Evolutionary conservation across 371 early-diverging fungal genomes (phyloP).

Genomic region (Mucor mucedo): DNA sequence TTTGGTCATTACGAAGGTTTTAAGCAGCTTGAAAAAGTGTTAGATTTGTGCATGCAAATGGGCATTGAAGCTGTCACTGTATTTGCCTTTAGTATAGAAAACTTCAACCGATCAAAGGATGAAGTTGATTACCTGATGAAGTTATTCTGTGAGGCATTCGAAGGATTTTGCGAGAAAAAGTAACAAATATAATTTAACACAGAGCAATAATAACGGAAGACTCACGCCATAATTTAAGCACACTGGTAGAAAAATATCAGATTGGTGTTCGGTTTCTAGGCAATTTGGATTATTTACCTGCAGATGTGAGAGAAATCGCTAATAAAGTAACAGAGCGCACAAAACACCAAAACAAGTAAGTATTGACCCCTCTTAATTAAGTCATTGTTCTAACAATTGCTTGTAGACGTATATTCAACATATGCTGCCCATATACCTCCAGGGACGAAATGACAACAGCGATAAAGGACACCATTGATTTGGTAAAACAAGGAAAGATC

Average conservation of each 20-base stretch:
- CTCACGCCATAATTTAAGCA: conserved; percentile 49
- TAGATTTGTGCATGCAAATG: conserved; percentile 87
- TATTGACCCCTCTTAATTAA: background rate
- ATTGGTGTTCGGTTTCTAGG: conserved; percentile 88
- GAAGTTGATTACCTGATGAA: conserved; percentile 94
- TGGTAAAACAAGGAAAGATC: conserved; percentile 61
- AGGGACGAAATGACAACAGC: conserved; percentile 88
- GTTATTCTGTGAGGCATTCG: conserved; percentile 79
- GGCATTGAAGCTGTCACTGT: conserved; percentile 93
- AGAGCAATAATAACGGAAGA: no score
- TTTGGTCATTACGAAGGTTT: conserved; percentile 90
- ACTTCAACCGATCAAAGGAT: conserved; percentile 90
- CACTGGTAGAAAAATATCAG: conserved; percentile 73
- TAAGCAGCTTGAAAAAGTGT: conserved; percentile 73
- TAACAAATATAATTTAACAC: conserved; percentile 23
- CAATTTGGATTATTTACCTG: conserved; percentile 70
- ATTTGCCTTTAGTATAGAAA: conserved; percentile 98
- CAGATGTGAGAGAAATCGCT: conserved; percentile 67
- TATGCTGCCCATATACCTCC: conserved; percentile 97
- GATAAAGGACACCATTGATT: conserved; percentile 54
- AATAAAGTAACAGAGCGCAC: conserved; percentile 72
- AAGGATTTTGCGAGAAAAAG: conserved; percentile 75
- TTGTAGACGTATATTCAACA: conserved; percentile 79
- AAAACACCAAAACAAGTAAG: conserved; percentile 67
- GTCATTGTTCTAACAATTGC: background rate